These are phyloP conservation scores for Candida anglica DNA, from an alignment of 805 yeast genomes.

Conservation along the genomic window DNA sequence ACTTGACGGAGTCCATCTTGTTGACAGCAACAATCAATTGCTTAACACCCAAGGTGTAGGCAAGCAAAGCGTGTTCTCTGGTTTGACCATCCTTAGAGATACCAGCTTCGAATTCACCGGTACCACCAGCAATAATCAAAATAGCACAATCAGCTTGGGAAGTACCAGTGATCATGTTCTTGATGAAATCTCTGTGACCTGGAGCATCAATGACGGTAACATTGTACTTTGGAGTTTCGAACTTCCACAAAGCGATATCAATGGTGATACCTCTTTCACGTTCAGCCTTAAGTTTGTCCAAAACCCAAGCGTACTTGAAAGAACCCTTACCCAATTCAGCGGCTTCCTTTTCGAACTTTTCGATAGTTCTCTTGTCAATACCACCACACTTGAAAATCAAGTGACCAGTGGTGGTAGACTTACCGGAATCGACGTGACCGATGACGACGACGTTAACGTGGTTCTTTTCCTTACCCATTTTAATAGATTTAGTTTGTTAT, in stretches of 20 bases:
- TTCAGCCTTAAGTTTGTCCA: constrained; percentile 94
- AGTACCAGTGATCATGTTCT: constrained; percentile 95
- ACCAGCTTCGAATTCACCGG: constrained; percentile 95
- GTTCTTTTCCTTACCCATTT: constrained; percentile 88
- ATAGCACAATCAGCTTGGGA: constrained; percentile 93
- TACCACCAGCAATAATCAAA: constrained; percentile 86
- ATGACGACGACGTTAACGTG: constrained; percentile 99
- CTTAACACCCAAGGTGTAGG: constrained; percentile 84
- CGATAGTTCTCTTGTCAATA: constrained; percentile 95
- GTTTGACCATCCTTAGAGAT: constrained; percentile 94
- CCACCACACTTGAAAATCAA: constrained; percentile 97
- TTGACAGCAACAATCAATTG: constrained; percentile 87
- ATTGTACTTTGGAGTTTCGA: constrained; percentile 85
- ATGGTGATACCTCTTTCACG: constrained; percentile 97
- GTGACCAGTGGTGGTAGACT: constrained; percentile 65
- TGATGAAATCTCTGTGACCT: constrained; percentile 95
- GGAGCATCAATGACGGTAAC: constrained; percentile 94
- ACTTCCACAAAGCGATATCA: constrained; percentile 89
- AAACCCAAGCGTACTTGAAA: constrained; percentile 97
- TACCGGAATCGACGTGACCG: constrained; percentile 98
- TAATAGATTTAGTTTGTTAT: constrained; percentile 1
- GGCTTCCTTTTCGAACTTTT: constrained; percentile 97
- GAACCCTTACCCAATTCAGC: constrained; percentile 97
- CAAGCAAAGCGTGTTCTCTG: no score
- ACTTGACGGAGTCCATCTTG: constrained; percentile 93